Percentiles rank a stretch among this genome's conserved stretches.
Conservation (phyloP, 495 filamentous ascomycete genomes). For the Rhypophila decipiens region DNA sequence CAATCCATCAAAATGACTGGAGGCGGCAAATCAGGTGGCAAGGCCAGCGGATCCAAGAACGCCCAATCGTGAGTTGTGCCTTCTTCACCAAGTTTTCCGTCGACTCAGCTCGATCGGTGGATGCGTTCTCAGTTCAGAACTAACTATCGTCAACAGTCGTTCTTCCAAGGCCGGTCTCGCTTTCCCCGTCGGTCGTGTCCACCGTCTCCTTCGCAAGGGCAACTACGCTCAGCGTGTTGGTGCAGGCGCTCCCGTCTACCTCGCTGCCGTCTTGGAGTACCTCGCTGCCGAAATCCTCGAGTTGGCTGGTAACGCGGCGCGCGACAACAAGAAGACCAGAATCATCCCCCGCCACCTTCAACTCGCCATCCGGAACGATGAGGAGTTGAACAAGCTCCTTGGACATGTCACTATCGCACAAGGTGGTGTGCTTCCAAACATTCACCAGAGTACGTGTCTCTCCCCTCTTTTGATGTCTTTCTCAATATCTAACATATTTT, state of each 20-base stretch:
- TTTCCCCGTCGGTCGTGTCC: conserved; percentile 99
- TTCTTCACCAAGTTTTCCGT: background rate
- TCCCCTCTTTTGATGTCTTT: background rate
- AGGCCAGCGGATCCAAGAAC: conserved; percentile 95
- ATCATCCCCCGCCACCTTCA: conserved; percentile 99
- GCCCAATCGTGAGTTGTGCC: conserved; percentile 77
- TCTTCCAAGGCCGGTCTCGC: conserved; percentile 99
- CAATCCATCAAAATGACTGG: conserved; percentile 84
- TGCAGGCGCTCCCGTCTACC: conserved; percentile 97
- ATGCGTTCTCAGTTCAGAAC: too few relatives aligned
- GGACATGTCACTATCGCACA: conserved; percentile 99
- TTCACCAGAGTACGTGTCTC: conserved; percentile 83
- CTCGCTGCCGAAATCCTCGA: conserved; percentile 98
- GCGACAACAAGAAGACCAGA: conserved; percentile 99
- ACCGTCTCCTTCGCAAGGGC: conserved; percentile 98
- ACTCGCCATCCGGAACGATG: conserved; percentile 98
- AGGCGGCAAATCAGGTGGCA: conserved; percentile 96
- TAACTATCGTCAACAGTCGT: conserved; percentile 62
- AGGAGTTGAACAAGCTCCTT: conserved; percentile 99
- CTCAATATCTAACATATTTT: conserved; percentile 35
- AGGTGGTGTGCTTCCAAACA: conserved; percentile 98
- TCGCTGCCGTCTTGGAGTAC: conserved; percentile 97
- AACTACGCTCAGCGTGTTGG: conserved; percentile 99
- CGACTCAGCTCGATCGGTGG: too few relatives aligned
- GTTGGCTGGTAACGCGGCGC: conserved; percentile 95